These are phyloP conservation scores for Plasmodium knowlesi DNA, from an alignment of 169 alveolate species.

Conservation along the genomic window DNA sequence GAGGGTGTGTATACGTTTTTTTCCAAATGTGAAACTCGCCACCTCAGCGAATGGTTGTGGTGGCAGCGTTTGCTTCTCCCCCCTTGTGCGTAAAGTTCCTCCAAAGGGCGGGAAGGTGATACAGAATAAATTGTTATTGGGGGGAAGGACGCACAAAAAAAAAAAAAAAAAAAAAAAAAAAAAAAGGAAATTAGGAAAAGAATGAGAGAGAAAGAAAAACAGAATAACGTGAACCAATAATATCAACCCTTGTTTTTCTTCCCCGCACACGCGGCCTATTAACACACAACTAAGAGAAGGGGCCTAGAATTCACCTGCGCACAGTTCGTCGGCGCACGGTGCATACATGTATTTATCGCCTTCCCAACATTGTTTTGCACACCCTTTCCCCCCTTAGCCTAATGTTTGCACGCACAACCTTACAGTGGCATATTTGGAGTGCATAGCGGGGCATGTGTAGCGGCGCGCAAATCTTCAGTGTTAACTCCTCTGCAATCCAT, in stretches of 20 bases:
- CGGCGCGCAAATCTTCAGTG: background rate
- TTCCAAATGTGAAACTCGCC: background rate
- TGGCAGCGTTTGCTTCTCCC: background rate
- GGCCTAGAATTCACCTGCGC: background rate
- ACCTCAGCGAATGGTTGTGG: background rate
- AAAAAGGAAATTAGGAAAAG: background rate
- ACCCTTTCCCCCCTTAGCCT: background rate
- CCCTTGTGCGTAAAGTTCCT: background rate
- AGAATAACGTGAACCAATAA: background rate
- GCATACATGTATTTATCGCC: background rate
- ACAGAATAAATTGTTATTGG: background rate
- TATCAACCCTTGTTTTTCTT: background rate
- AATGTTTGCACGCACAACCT: background rate
- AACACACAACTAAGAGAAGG: background rate
- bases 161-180: background rate
- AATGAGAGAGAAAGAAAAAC: background rate
- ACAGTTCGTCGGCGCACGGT: background rate
- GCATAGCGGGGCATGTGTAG: background rate
- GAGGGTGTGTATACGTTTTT: background rate
- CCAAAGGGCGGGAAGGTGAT: background rate
- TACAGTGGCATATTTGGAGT: background rate
- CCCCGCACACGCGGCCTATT: background rate
- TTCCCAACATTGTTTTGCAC: background rate
- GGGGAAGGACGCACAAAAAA: background rate
- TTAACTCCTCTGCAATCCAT: background rate